Percentiles rank a stretch among this genome's conserved stretches.
These are phyloP conservation scores for Pseudonitzschia delicatissima DNA, from an alignment of 108 stramenopile genomes.

Conservation along the genomic window DNA sequence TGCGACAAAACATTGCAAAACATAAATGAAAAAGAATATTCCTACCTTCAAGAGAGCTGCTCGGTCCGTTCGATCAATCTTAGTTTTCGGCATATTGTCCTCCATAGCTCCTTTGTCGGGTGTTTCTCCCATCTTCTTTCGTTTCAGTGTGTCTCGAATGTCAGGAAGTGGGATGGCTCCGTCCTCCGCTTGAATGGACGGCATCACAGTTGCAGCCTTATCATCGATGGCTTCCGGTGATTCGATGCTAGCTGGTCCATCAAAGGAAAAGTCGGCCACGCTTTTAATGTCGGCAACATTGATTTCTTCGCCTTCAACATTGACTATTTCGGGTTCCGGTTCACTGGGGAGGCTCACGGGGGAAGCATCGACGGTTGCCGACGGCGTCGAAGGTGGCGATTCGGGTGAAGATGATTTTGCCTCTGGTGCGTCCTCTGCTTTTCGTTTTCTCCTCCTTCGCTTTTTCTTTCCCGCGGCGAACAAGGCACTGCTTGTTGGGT, in stretches of 20 bases:
- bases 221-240: neutral
- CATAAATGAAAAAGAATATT: too few species aligned
- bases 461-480: conserved; percentile 22
- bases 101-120: conserved; percentile 30
- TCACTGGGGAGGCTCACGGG: neutral
- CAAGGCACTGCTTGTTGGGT: neutral
- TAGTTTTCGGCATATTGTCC: conserved; percentile 33
- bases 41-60: conserved; percentile 53
- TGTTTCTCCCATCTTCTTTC: conserved; percentile 45
- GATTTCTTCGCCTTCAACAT: conserved; percentile 3
- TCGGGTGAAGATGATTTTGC: neutral
- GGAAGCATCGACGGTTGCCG: neutral
- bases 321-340: neutral
- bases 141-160: conserved; percentile 36
- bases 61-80: conserved; percentile 65
- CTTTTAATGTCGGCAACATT: conserved; percentile 23
- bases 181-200: neutral
- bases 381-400: neutral
- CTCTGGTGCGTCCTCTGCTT: neutral
- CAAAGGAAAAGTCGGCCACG: conserved; percentile 38
- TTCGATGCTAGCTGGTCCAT: neutral
- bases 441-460: conserved; percentile 19
- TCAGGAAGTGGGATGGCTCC: conserved; percentile 36
- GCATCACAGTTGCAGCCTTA: neutral
- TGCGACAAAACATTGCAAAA: neutral